These are phyloP conservation scores for Exutisphaerella laricina DNA, from an alignment of 2,329 filamentous ascomycete species.

Conservation along the genomic window DNA sequence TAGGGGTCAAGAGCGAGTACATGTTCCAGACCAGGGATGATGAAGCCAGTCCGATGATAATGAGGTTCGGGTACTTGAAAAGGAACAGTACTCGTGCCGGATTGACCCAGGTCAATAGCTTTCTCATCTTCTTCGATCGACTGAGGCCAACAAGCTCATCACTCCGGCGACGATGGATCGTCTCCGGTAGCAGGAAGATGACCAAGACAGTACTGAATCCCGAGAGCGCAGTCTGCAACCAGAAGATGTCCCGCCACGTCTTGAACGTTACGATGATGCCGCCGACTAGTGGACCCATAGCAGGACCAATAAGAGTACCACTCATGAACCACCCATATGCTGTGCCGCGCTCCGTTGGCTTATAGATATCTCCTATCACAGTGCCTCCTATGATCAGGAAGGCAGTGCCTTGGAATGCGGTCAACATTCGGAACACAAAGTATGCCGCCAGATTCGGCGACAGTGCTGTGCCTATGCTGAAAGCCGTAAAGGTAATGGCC, in stretches of 20 bases:
- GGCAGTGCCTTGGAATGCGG: constrained; percentile 61
- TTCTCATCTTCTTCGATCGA: constrained; percentile 37
- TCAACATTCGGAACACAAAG: constrained; percentile 3
- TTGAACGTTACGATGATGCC: constrained; percentile 71
- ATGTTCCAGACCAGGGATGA: constrained; percentile 69
- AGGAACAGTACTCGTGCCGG: constrained; percentile 59
- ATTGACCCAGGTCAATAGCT: constrained; percentile 60
- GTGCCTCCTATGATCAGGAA: constrained; percentile 68
- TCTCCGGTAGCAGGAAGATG: constrained; percentile 65
- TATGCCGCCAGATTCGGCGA: constrained; percentile 66
- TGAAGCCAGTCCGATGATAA: constrained; percentile 56
- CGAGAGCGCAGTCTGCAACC: constrained; percentile 65
- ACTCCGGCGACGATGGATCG: constrained; percentile 60
- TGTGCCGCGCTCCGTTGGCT: constrained; percentile 60
- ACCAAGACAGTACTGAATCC: constrained; percentile 55
- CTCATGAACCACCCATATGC: constrained; percentile 57
- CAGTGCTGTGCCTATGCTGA: constrained; percentile 67
- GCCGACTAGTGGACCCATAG: constrained; percentile 62
- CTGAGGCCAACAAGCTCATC: constrained; percentile 56
- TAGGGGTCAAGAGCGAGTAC: constrained; percentile 46
- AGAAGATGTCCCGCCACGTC: constrained; percentile 71
- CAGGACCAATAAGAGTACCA: constrained; percentile 62
- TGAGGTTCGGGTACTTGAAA: constrained; percentile 64
- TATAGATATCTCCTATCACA: constrained; percentile 57
- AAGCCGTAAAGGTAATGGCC: constrained; percentile 58